Conservation (phyloP, 2,329 filamentous ascomycete genomes). For the Ceratocystis cacaofunesta region DNA sequence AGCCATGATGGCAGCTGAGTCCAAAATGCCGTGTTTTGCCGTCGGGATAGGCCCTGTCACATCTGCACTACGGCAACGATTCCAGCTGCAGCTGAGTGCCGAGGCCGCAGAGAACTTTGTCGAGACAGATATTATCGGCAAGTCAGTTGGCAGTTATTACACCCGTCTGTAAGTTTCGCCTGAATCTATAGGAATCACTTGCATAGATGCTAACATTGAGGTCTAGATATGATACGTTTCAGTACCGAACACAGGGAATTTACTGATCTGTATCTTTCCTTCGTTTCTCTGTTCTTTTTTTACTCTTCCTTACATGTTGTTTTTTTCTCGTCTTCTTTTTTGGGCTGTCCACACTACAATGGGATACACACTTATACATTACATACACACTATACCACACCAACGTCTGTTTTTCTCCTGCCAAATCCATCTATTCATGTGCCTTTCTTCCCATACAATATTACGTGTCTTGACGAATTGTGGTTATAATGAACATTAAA, state of each 20-base stretch:
- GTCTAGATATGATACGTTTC: conserved; percentile 64
- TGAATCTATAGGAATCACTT: not conserved
- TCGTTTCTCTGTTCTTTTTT: conserved; percentile 2
- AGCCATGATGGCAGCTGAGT: conserved; percentile 69
- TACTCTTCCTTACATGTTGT: conserved; percentile 2
- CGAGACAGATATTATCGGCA: conserved; percentile 62
- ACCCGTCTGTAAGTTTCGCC: conserved; percentile 53
- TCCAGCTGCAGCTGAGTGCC: conserved; percentile 68
- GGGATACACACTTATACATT: not conserved
- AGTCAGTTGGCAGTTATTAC: conserved; percentile 76
- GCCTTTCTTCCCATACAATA: not conserved
- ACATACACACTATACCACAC: conserved; percentile 1
- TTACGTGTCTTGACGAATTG: not conserved
- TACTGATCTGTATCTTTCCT: conserved; percentile 36
- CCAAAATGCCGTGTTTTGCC: conserved; percentile 72
- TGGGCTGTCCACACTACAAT: not conserved
- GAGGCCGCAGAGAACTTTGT: conserved; percentile 72
- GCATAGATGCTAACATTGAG: conserved; percentile 16
- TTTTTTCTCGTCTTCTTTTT: not conserved
- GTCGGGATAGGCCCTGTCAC: conserved; percentile 59
- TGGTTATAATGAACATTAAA: not conserved
- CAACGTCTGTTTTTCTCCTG: not conserved
- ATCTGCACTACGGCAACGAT: conserved; percentile 53
- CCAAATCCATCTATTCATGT: not conserved
- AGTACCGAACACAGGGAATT: conserved; percentile 77